Percentiles rank a stretch among this genome's conserved stretches.
These are phyloP conservation scores for Ceratopteris richardii DNA, from an alignment of 75 land plant species.

Conservation along the genomic window DNA sequence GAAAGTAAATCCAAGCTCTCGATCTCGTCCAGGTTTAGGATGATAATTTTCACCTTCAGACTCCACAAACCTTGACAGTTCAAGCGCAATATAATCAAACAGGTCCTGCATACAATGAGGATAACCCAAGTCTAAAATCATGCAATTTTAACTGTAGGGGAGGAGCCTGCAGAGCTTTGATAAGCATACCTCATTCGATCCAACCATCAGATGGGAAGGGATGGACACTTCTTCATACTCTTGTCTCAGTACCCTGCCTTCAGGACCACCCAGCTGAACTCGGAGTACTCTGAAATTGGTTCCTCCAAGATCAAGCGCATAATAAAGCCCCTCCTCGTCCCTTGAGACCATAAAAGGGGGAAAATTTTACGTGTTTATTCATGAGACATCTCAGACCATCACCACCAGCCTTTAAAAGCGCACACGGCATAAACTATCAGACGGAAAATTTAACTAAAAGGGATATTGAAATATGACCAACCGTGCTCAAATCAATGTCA, in stretches of 20 bases:
- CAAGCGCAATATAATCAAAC: constrained; percentile 50
- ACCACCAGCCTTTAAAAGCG: no score
- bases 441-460: no score
- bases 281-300: constrained; percentile 64
- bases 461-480: no score
- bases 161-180: not conserved
- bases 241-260: constrained; percentile 44
- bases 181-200: constrained; percentile 34
- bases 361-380: not conserved
- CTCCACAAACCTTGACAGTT: constrained; percentile 39
- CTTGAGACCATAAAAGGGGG: constrained; percentile 17
- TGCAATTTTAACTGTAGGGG: not conserved
- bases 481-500: no score
- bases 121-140: not conserved
- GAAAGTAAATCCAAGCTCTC: constrained; percentile 63
- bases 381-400: no score
- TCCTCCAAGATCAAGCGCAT: constrained; percentile 71
- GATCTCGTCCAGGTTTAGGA: constrained; percentile 24
- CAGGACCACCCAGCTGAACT: constrained; percentile 54
- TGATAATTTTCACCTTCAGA: constrained; percentile 30
- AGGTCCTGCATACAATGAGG: constrained; percentile 30
- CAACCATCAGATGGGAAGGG: constrained; percentile 53
- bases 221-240: constrained; percentile 60
- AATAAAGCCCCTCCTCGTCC: constrained; percentile 63
- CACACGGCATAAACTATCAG: no score